These are phyloP conservation scores for Ophiocordyceps robertsii DNA, from an alignment of 2,329 filamentous ascomycete genomes.

Conservation along the genomic window DNA sequence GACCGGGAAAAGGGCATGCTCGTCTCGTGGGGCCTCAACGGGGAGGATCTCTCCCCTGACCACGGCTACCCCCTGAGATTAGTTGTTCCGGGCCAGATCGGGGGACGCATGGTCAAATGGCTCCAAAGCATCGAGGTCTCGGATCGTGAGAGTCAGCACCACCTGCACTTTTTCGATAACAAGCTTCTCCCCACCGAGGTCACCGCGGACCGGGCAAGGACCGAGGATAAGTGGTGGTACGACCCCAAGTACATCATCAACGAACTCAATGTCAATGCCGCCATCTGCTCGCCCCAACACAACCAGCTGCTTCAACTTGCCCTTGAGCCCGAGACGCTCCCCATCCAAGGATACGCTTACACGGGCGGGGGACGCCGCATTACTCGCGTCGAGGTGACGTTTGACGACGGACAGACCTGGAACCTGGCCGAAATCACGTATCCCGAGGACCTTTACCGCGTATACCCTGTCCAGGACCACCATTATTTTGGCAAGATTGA, in stretches of 20 bases:
- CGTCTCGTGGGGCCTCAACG: constrained; percentile 26
- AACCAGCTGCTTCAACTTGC: constrained; percentile 4
- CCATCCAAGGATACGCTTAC: constrained; percentile 27
- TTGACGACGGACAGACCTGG: constrained; percentile 32
- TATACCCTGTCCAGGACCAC: too few species aligned
- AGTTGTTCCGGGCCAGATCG: constrained; percentile 28
- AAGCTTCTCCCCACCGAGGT: background rate
- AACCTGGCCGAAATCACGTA: too few species aligned
- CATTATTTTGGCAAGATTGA: too few species aligned
- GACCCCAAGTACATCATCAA: background rate
- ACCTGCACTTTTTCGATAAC: constrained; percentile 24
- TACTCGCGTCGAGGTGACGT: constrained; percentile 31
- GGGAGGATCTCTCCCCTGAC: constrained; percentile 23
- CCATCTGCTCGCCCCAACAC: constrained; percentile 11
- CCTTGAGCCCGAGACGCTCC: background rate
- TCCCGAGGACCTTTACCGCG: too few species aligned
- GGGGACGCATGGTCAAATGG: constrained; percentile 33
- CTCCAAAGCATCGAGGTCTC: constrained; percentile 25
- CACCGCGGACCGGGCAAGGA: background rate
- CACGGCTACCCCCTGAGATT: constrained; percentile 30
- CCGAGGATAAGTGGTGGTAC: background rate
- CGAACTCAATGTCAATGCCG: background rate
- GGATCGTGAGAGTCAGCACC: constrained; percentile 27
- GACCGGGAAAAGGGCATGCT: background rate
- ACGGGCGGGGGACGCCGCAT: constrained; percentile 35